Conservation (phyloP, 352 stramenopile species). For the Phytophthora sp. region DNA sequence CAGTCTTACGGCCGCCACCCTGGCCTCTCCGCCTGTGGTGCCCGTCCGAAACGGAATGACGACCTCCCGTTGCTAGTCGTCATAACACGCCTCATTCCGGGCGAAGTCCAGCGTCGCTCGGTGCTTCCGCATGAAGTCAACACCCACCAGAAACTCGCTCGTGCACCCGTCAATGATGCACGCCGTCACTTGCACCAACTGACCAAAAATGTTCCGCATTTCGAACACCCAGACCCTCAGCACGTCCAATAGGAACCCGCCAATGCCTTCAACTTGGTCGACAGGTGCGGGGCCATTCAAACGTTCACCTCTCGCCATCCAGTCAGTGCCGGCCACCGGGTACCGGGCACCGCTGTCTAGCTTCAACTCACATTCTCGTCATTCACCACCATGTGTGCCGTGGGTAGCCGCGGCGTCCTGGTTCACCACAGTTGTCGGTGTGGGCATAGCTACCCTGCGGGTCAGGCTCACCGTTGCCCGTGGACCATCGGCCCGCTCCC, state of each 20-base stretch:
- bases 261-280: neutral
- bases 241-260: neutral
- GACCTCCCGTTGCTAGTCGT: neutral
- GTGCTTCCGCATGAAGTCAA: too few relatives aligned
- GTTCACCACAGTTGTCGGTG: too few relatives aligned
- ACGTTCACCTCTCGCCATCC: neutral
- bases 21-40: neutral
- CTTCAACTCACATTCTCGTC: neutral
- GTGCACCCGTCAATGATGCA: neutral
- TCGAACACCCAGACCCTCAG: neutral
- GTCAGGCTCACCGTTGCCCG: too few relatives aligned
- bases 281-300: neutral
- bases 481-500: too few relatives aligned
- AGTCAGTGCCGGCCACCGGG: neutral
- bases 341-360: neutral
- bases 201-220: neutral
- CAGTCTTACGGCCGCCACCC: neutral
- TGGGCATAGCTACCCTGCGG: too few relatives aligned
- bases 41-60: neutral
- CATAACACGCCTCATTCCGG: neutral
- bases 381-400: neutral
- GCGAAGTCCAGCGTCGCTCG: neutral
- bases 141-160: constrained; percentile 5
- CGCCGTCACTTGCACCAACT: neutral
- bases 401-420: neutral